phyloP scores from a whole-genome alignment of 2,329 filamentous ascomycete species.

The Trichoderma endophyticum region DNA sequence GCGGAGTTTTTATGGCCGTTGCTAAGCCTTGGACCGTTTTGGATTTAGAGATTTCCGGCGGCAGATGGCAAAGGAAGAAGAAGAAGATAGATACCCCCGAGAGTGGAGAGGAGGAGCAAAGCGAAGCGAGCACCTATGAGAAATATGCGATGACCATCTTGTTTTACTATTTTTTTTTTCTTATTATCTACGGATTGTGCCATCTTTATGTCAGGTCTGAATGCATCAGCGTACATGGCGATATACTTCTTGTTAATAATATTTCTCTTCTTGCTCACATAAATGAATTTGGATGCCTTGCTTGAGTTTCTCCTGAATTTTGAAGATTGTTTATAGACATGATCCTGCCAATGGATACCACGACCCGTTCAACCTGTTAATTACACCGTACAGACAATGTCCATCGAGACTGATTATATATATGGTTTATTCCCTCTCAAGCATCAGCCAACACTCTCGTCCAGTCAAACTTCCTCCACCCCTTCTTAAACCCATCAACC shows the following conservation, averaged over 20 bases:
- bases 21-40: neutral
- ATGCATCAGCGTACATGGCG: neutral
- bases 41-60: neutral
- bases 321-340: neutral
- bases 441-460: slow-evolving; percentile 54
- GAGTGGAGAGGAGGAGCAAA: neutral
- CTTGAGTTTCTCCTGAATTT: neutral
- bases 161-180: neutral
- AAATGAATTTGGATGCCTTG: neutral
- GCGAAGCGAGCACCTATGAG: neutral
- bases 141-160: slow-evolving; percentile 2
- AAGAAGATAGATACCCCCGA: slow-evolving; percentile 3
- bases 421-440: neutral
- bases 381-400: neutral
- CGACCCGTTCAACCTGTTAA: neutral
- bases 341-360: neutral
- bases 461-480: slow-evolving; percentile 94
- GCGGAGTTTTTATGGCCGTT: neutral
- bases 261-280: neutral
- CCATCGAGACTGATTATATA: neutral
- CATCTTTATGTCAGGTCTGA: neutral
- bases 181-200: neutral
- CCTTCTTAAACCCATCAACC: slow-evolving; percentile 74
- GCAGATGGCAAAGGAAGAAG: slow-evolving; percentile 7
- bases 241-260: neutral